These are phyloP conservation scores for Ramalina peruviana DNA, from an alignment of 495 filamentous ascomycete genomes.

Conservation along the genomic window DNA sequence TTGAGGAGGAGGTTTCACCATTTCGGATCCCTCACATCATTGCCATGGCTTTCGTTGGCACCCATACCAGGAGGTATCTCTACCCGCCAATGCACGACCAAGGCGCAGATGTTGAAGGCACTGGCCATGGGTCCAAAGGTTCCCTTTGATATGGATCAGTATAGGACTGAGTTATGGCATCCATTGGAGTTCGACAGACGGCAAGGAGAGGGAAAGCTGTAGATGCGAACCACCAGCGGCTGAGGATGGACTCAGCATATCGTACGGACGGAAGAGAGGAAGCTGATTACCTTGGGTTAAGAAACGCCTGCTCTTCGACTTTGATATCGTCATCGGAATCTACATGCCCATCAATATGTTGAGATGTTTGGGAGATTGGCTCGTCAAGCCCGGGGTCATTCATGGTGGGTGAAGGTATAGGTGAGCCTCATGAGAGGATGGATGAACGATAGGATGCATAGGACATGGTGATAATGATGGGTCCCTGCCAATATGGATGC, in stretches of 20 bases:
- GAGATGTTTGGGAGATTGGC: conserved; percentile 35
- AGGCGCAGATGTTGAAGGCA: conserved; percentile 67
- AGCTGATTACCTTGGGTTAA: conserved; percentile 37
- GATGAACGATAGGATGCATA: too few relatives aligned
- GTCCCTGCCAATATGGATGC: too few relatives aligned
- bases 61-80: conserved; percentile 40
- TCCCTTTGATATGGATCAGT: conserved; percentile 24
- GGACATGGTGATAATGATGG: too few relatives aligned
- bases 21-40: conserved; percentile 47
- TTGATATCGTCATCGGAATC: conserved; percentile 15
- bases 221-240: conserved; percentile 78
- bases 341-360: conserved; percentile 26
- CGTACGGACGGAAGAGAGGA: conserved; percentile 9
- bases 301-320: conserved; percentile 28
- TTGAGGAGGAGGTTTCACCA: conserved; percentile 35
- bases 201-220: conserved; percentile 71
- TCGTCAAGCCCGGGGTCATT: conserved; percentile 45
- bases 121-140: conserved; percentile 75
- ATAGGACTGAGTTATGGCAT: neutral
- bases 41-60: conserved; percentile 30
- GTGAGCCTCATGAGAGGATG: too few relatives aligned
- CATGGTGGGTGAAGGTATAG: conserved; percentile 26
- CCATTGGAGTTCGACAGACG: conserved; percentile 13
- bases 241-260: conserved; percentile 16
- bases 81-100: conserved; percentile 61